Evolutionary conservation across 768 basidiomycete genomes (phyloP).

Genomic region (Auricularia cornea): DNA sequence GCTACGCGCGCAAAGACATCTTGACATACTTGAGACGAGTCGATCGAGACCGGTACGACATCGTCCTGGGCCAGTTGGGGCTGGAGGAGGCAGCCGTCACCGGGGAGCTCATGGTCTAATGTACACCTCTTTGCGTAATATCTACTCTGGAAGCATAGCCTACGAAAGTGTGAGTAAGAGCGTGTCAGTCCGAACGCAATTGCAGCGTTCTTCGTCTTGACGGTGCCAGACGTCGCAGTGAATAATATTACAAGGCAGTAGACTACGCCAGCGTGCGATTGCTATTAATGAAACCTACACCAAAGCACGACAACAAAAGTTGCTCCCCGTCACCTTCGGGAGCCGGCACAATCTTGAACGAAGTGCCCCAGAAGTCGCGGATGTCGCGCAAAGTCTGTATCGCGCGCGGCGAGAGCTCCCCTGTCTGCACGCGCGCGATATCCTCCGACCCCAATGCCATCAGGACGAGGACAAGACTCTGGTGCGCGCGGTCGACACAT

Average conservation of each 20-base stretch:
- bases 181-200: no score
- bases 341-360: conserved; percentile 75
- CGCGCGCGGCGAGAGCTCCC: conserved; percentile 73
- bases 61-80: conserved; percentile 61
- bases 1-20: conserved; percentile 77
- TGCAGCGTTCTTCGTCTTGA: no score
- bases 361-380: conserved; percentile 74
- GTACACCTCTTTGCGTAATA: no score
- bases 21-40: conserved; percentile 66
- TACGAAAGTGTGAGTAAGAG: no score
- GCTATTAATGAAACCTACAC: conserved; percentile 84
- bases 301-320: conserved; percentile 82
- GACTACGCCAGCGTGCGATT: conserved; percentile 63
- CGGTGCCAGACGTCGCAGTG: no score
- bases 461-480: conserved; percentile 73
- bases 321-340: conserved; percentile 29
- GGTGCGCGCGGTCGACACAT: conserved; percentile 86
- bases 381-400: conserved; percentile 86
- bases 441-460: conserved; percentile 98
- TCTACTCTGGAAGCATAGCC: no score
- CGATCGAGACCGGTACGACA: conserved; percentile 65
- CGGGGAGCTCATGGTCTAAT: conserved; percentile 74
- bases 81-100: conserved; percentile 76
- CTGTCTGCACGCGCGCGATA: conserved; percentile 83
- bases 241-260: no score